These are phyloP conservation scores for Phyllosticta paracitricarpa DNA, from an alignment of 2,329 filamentous ascomycete species.

Conservation along the genomic window DNA sequence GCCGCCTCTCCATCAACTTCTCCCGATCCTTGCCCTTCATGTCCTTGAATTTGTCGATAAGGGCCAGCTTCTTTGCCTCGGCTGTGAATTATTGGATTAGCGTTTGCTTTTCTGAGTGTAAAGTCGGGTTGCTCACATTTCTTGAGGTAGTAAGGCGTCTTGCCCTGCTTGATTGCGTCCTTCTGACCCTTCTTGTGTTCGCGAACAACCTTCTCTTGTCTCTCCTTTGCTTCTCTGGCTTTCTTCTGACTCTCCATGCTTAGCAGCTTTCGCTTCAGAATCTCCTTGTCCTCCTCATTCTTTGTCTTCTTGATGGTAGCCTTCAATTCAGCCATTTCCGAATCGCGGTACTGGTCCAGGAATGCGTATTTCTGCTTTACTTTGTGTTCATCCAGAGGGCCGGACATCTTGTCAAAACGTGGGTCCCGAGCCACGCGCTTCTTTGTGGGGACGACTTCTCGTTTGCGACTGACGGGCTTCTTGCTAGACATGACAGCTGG, in stretches of 20 bases:
- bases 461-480: slow-evolving; percentile 69
- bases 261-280: slow-evolving; percentile 61
- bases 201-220: slow-evolving; percentile 57
- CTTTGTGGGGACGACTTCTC: slow-evolving; percentile 56
- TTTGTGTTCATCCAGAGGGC: slow-evolving; percentile 47
- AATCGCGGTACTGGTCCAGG: slow-evolving; percentile 71
- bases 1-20: slow-evolving; percentile 70
- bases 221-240: slow-evolving; percentile 58
- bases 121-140: slow-evolving; percentile 36
- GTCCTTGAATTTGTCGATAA: slow-evolving; percentile 8
- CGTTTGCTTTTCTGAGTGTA: not conserved
- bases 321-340: slow-evolving; percentile 71
- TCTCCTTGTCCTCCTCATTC: slow-evolving; percentile 54
- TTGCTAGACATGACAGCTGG: slow-evolving; percentile 76
- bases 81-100: slow-evolving; percentile 31
- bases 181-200: slow-evolving; percentile 77
- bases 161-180: slow-evolving; percentile 71
- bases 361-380: slow-evolving; percentile 73
- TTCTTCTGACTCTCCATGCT: slow-evolving; percentile 72
- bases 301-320: slow-evolving; percentile 57
- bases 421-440: slow-evolving; percentile 64
- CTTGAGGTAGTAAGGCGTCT: slow-evolving; percentile 80
- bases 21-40: slow-evolving; percentile 48
- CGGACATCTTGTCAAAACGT: slow-evolving; percentile 64
- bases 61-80: slow-evolving; percentile 37